These are phyloP conservation scores for Aspergillus terreus DNA, from an alignment of 2,329 filamentous ascomycete genomes.

Conservation along the genomic window DNA sequence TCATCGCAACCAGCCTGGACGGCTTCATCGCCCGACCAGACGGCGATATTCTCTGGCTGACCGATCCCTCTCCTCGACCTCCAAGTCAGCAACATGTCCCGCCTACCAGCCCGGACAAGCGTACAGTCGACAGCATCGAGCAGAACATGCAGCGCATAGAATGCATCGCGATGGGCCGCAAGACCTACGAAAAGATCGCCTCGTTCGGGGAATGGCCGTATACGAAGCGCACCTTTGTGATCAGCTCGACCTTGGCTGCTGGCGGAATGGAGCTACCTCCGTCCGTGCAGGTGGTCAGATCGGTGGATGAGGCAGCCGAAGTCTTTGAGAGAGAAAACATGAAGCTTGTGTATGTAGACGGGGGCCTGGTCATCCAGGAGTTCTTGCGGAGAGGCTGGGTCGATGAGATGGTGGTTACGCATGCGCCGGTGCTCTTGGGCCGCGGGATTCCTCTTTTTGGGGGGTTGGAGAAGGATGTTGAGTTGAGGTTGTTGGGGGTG, in stretches of 20 bases:
- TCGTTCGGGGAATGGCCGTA: constrained; percentile 5
- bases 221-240: constrained; percentile 2
- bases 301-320: constrained; percentile 1
- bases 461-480: neutral
- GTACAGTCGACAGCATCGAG: constrained; percentile 1
- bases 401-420: constrained; percentile 10
- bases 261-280: neutral
- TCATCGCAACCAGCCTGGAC: constrained; percentile 10
- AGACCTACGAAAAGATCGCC: constrained; percentile 4
- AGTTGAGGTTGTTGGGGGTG: constrained; percentile 2
- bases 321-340: neutral
- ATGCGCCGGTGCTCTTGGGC: constrained; percentile 6
- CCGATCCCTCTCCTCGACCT: neutral
- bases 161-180: constrained; percentile 10
- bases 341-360: constrained; percentile 6
- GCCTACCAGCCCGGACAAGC: neutral
- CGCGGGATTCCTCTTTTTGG: constrained; percentile 1
- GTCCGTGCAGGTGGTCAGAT: neutral
- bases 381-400: constrained; percentile 8
- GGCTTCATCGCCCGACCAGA: constrained; percentile 8
- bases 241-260: constrained; percentile 4
- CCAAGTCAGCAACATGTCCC: neutral
- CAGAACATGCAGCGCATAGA: constrained; percentile 8
- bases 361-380: constrained; percentile 5
- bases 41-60: constrained; percentile 9